Conservation (phyloP, 192 early-diverging fungal species). For the Backusella sp. region DNA sequence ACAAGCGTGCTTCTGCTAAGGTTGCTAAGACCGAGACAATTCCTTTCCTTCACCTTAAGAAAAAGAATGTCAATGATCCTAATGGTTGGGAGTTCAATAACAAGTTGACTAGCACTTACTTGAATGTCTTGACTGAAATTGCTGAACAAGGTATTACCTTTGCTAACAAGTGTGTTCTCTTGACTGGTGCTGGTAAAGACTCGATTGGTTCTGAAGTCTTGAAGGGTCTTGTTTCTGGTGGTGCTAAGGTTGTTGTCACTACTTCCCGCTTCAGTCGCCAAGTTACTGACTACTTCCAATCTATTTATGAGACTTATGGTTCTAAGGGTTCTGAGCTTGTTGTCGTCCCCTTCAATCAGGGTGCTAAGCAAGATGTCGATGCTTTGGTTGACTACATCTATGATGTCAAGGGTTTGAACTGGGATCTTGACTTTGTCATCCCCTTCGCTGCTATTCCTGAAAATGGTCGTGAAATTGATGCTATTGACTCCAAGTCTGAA, state of each 20-base stretch:
- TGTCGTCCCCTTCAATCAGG: conserved; percentile 95
- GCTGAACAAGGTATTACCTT: conserved; percentile 84
- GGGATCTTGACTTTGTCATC: conserved; percentile 94
- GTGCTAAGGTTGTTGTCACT: conserved; percentile 86
- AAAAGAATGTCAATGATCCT: conserved; percentile 62
- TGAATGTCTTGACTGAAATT: conserved; percentile 78
- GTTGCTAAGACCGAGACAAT: conserved; percentile 64
- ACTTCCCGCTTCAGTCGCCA: conserved; percentile 85
- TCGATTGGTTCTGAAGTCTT: conserved; percentile 89
- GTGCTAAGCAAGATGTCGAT: conserved; percentile 79
- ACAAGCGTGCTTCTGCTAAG: conserved; percentile 43
- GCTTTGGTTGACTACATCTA: conserved; percentile 90
- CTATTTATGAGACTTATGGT: conserved; percentile 87
- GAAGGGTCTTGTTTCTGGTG: conserved; percentile 81
- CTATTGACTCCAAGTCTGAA: conserved; percentile 85
- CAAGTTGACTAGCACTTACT: conserved; percentile 74
- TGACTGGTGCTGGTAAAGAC: conserved; percentile 88
- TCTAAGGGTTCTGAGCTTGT: conserved; percentile 81
- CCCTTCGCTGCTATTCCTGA: conserved; percentile 95
- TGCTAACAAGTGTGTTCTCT: conserved; percentile 79
- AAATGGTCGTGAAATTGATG: conserved; percentile 82
- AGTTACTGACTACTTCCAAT: conserved; percentile 82
- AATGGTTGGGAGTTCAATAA: conserved; percentile 84
- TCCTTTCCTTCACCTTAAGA: conserved; percentile 76
- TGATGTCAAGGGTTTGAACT: conserved; percentile 75